Evolutionary conservation across 768 basidiomycete species (phyloP), one percentile per base, ranked within the genome.

Genomic region (Russula sp.): DNA sequence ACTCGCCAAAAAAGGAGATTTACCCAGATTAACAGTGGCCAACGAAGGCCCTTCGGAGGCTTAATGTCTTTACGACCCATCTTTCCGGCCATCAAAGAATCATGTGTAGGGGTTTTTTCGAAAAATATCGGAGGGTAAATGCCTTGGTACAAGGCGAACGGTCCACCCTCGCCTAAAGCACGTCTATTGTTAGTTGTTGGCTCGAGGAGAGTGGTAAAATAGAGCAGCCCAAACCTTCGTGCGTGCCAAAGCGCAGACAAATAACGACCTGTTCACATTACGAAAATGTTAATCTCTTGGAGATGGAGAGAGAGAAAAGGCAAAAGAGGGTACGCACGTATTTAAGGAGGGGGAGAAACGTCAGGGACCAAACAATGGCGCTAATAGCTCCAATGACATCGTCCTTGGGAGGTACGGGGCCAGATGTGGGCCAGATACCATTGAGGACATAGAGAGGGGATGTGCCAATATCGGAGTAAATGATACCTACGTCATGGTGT

Each of bases 391-490:
- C 86, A 57, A 89, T 82, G 18, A 87, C 73, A 70, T 88, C 86
- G 64, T 89, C 86, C 58, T 75, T 68, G 0, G 80, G 73, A 0
- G 86, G 87, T 0, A 76, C 71, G 16, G 78, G 76, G 0, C 81
- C 81, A 5, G 68, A 60, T 1, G 81, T 44, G 2, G 84, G 78
- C 82, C 84, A 88, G 16, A 88, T 81, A 10, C 85, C 85, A 69
- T 86, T 87, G 32, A 88, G 71, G 3, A 84, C 81, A 72, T 88
- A 88, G 16, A 87, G 72, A 0, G 86, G 85, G 0, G 83, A 84
- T 0, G 86, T 87, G 7, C 86, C 80, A 56, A 78, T 78, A 62
- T 81, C 80, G 24, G 74, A 75, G 67, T 76, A 79, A 40, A 81
- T 77, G 51, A 78, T 76, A 0, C 79, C 79, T 72, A 65, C 57